Evolutionary conservation across 23 red algal species (phyloP).

Genomic region (Chondrus crispus): DNA sequence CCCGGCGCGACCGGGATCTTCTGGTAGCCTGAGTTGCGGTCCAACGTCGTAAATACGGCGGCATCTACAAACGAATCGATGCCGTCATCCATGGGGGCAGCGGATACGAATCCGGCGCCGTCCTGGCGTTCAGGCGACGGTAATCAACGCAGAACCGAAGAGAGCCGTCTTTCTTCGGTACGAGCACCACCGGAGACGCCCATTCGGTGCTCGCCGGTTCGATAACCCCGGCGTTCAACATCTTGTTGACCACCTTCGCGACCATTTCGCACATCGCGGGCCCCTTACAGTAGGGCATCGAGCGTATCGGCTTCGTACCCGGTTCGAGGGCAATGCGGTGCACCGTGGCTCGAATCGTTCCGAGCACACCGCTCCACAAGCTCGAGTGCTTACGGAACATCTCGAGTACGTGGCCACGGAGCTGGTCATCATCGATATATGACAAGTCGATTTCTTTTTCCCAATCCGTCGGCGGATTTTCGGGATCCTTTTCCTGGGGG

Average conservation of each 20-base stretch:
- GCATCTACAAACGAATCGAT: conserved; percentile 31
- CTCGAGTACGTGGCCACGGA: too few relatives aligned
- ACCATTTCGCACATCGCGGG: neutral
- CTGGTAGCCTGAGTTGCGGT: neutral
- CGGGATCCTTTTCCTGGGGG: neutral
- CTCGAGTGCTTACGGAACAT: too few relatives aligned
- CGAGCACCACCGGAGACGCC: conserved; percentile 10
- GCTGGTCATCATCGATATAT: too few relatives aligned
- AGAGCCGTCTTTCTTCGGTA: neutral
- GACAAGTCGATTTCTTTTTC: too few relatives aligned
- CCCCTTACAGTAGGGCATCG: neutral
- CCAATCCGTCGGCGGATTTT: too few relatives aligned
- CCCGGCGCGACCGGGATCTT: neutral
- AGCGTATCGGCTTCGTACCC: neutral
- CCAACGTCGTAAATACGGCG: conserved; percentile 6
- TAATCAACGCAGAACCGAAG: conserved; percentile 28
- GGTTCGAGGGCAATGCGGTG: neutral
- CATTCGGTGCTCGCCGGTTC: conserved; percentile 8
- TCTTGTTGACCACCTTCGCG: neutral
- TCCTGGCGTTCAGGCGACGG: conserved; percentile 3
- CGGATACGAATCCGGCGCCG: neutral
- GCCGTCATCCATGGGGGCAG: conserved; percentile 29
- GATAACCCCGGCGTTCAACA: neutral
- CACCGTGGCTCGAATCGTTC: too few relatives aligned
- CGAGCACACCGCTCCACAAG: too few relatives aligned